phyloP scores from a whole-genome alignment of 2,329 filamentous ascomycete species.

The Ophiocordyceps sinensis region DNA sequence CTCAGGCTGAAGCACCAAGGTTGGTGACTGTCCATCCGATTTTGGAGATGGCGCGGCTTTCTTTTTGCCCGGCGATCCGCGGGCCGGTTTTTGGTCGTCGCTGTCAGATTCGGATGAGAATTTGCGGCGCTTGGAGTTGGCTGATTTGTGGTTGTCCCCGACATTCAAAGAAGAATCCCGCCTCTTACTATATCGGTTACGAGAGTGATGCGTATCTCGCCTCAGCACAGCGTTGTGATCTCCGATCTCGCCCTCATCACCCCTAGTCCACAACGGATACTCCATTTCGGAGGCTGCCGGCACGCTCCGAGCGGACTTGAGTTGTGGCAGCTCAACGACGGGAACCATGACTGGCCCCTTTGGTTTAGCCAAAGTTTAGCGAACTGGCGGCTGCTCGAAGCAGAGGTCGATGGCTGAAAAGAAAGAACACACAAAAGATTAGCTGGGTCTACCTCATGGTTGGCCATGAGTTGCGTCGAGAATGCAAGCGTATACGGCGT shows the following conservation, averaged over 20 bases:
- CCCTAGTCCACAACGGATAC: slow-evolving; percentile 13
- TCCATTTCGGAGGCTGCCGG: neutral
- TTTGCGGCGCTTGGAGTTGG: neutral
- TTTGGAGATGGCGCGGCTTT: no score
- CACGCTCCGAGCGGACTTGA: slow-evolving; percentile 3
- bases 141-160: neutral
- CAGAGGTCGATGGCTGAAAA: neutral
- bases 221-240: neutral
- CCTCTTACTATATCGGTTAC: neutral
- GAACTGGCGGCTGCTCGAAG: neutral
- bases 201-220: neutral
- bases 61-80: no score
- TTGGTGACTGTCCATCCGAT: no score
- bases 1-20: no score
- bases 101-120: no score
- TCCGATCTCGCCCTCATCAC: slow-evolving; percentile 8
- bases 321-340: neutral
- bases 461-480: slow-evolving; percentile 1
- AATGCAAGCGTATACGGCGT: neutral
- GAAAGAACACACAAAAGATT: no score
- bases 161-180: neutral
- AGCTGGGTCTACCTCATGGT: neutral
- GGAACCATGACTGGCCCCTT: slow-evolving; percentile 1
- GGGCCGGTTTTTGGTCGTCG: no score
- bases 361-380: no score